Evolutionary conservation across 805 yeast species (phyloP), one percentile per base, ranked within the genome.

Genomic region (Metschnikowia lunata): DNA sequence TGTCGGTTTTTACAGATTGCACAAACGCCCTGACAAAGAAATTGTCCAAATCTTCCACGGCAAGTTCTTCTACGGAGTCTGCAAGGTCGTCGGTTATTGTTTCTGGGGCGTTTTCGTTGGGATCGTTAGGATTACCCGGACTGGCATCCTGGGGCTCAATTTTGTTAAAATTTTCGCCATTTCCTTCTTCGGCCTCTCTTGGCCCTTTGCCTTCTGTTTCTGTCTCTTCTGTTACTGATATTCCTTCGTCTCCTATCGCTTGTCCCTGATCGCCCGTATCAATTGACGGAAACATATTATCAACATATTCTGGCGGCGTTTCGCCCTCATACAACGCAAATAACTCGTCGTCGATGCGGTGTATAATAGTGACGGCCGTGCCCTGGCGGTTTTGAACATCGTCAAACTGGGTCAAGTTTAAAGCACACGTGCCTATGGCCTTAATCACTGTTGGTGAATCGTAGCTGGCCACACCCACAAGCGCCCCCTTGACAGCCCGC

Each of bases 331-430:
- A 78, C 48, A 78, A 55, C 30, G 66, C 66, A 39, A 69, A 76
- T 40, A 91, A 67, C 42, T 75, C 78, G 59, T 91, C 99, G 3
- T 78, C 83, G 13, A 76, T 61, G 29, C 73, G 74, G 54, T 88
- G 96, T n/a, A 80, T 54, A 5, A 88, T 67, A 38, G 76, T 72
- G 0, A 90, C 95, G 0, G 93, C 96, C 28, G 85, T 79, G 10
- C 98, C 99, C 12, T 74, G 73, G 12, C 75, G 69, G 0, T 88
- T 89, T n/a, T 74, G 63, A 1, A 79, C 84, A 41, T 69, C 57
- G 34, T 66, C 62, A 39, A 69, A 63, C 2, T 64, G 61, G 3
- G 66, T 60, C 51, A 87, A 50, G 53, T 83, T 74, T 52, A 75
- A 46, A 33, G 64, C 52, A 48, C 85, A 79, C 9, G 72, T 59